phyloP scores from a whole-genome alignment of 1,139 yeast genomes.

The Saccharomycopsis hybrid region DNA sequence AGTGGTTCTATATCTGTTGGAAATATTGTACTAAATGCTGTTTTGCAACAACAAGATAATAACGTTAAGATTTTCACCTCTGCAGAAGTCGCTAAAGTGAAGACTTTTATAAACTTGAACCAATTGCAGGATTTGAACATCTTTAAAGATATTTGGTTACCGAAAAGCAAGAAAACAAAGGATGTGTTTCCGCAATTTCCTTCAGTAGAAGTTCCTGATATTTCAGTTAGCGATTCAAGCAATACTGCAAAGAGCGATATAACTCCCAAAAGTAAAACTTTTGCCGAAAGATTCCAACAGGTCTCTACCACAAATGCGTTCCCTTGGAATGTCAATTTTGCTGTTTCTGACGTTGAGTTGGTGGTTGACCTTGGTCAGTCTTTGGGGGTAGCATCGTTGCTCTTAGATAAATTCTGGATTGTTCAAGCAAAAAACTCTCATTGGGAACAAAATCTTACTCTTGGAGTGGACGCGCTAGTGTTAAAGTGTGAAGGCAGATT shows the following conservation, averaged over 20 bases:
- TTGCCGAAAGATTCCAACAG: constrained; percentile 49
- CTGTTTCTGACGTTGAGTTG: constrained; percentile 46
- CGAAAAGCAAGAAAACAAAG: constrained; percentile 26
- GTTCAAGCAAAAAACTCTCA: constrained; percentile 59
- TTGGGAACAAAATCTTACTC: constrained; percentile 66
- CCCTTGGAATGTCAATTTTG: constrained; percentile 68
- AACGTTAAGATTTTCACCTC: constrained; percentile 40
- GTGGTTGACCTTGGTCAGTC: constrained; percentile 79
- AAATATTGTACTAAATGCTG: constrained; percentile 37
- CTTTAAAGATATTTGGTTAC: constrained; percentile 81
- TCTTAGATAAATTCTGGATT: constrained; percentile 59
- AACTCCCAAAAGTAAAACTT: constrained; percentile 26
- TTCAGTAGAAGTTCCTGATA: background rate
- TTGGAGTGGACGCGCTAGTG: constrained; percentile 50
- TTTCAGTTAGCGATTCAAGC: background rate
- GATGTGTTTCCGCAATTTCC: background rate
- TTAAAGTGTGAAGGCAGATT: constrained; percentile 68
- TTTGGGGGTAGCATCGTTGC: constrained; percentile 56
- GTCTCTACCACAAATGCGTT: constrained; percentile 61
- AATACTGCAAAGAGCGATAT: background rate
- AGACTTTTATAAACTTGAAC: constrained; percentile 64
- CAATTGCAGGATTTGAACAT: constrained; percentile 83
- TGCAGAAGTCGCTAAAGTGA: constrained; percentile 49
- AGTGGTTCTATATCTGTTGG: constrained; percentile 69
- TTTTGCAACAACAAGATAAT: constrained; percentile 37